Conservation (phyloP, 2,329 filamentous ascomycete species). For the Lecanicillium sp. region DNA sequence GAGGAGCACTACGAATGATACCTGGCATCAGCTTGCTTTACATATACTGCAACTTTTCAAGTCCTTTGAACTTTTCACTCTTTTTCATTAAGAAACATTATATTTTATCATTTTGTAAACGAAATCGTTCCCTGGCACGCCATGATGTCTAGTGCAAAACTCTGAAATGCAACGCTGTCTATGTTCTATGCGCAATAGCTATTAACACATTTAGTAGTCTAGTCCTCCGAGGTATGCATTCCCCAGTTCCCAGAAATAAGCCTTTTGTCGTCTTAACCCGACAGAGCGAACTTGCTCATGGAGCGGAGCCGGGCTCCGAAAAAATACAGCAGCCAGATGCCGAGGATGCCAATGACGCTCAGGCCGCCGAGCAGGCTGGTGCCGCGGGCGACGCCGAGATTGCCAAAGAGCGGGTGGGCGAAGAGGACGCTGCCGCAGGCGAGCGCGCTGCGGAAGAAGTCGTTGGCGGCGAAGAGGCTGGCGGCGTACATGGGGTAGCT, state of each 20-base stretch:
- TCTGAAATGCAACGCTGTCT: conserved; percentile 4
- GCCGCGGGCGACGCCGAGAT: conserved; percentile 53
- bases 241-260: too few species aligned
- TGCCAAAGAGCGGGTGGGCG: conserved; percentile 51
- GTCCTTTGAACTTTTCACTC: too few species aligned
- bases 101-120: too few species aligned
- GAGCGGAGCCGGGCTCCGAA: conserved; percentile 48
- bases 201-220: background rate
- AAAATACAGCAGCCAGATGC: conserved; percentile 55
- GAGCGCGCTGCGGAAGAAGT: conserved; percentile 52
- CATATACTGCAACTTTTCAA: too few species aligned
- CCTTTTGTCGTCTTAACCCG: too few species aligned
- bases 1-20: too few species aligned
- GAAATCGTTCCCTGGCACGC: too few species aligned
- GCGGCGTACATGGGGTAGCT: conserved; percentile 52
- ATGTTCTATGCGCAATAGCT: background rate
- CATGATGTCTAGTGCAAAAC: too few species aligned
- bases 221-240: background rate
- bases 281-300: conserved; percentile 51
- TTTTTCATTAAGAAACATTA: too few species aligned
- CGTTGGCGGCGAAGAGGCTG: conserved; percentile 54
- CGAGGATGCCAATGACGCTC: conserved; percentile 47
- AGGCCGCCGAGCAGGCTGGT: conserved; percentile 51
- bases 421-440: conserved; percentile 57
- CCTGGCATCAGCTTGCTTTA: too few species aligned